These are phyloP conservation scores for Podaxis sp. DNA, from an alignment of 768 basidiomycete species.

Conservation along the genomic window DNA sequence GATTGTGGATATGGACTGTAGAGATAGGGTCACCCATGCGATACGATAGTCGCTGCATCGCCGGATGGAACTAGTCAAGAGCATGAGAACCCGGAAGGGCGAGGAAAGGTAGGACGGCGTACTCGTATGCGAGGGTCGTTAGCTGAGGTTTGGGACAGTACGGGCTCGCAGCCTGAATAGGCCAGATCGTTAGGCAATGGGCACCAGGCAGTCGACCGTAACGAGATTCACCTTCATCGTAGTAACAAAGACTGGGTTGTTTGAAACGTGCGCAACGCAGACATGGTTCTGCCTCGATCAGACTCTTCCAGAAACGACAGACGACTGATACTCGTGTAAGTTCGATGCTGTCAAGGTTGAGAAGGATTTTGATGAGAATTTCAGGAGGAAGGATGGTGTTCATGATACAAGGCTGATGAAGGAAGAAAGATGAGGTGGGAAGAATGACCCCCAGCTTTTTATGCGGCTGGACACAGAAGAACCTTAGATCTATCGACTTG, in stretches of 20 bases:
- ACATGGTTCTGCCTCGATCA: conserved; percentile 11
- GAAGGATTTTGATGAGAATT: conserved; percentile 16
- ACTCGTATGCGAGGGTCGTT: not conserved
- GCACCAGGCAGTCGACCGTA: not conserved
- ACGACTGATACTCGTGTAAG: conserved; percentile 15
- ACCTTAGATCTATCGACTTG: not conserved
- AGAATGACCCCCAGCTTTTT: not conserved
- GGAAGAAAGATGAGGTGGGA: not conserved
- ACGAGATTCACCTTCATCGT: not conserved
- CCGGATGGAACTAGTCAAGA: conserved; percentile 19
- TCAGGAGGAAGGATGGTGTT: conserved; percentile 14
- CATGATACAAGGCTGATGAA: not conserved
- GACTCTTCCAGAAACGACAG: conserved; percentile 18
- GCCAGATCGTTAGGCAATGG: not conserved
- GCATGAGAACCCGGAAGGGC: not conserved
- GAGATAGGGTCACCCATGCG: conserved; percentile 16
- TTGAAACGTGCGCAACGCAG: conserved; percentile 17
- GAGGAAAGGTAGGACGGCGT: not conserved
- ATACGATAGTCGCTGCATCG: conserved; percentile 16
- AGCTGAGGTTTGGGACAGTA: not conserved
- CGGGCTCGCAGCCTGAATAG: not conserved
- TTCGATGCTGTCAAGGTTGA: conserved; percentile 15
- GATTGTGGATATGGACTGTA: not conserved
- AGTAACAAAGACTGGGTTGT: not conserved
- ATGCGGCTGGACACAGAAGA: not conserved